Percentiles rank a stretch among this genome's conserved stretches.
Conservation (phyloP, 306 rosid species). For the Gastrolobium villosum region DNA sequence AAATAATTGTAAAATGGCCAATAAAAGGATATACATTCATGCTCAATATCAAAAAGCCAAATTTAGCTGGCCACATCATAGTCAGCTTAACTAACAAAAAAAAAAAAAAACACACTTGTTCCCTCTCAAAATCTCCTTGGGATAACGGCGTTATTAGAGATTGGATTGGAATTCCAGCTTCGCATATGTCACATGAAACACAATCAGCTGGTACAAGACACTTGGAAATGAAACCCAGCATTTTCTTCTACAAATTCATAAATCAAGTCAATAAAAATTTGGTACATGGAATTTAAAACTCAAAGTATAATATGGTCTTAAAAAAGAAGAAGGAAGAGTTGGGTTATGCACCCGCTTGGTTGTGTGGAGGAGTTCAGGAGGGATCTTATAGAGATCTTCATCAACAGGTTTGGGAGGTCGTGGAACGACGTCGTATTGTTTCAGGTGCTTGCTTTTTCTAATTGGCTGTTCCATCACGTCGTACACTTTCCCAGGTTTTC, state of each 20-base stretch:
- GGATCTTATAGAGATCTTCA: constrained; percentile 86
- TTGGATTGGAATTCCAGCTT: not conserved
- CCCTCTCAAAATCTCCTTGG: constrained; percentile 26
- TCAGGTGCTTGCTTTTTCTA: not conserved
- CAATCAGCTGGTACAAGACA: constrained; percentile 75
- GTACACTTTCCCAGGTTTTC: constrained; percentile 40
- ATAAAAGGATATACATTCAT: not conserved
- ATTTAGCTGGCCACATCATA: not conserved
- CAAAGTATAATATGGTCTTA: not conserved
- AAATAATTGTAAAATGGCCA: not conserved
- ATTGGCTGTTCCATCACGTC: constrained; percentile 54
- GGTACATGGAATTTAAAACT: not conserved
- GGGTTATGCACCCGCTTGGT: constrained; percentile 53
- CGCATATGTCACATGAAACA: constrained; percentile 50
- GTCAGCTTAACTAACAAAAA: not conserved
- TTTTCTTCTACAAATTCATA: constrained; percentile 60
- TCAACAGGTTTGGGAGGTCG: constrained; percentile 71
- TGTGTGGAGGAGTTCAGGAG: constrained; percentile 71
- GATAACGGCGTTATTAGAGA: not conserved
- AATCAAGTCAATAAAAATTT: not conserved
- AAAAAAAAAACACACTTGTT: not conserved
- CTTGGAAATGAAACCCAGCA: constrained; percentile 69
- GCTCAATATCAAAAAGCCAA: not conserved
- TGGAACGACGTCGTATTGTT: constrained; percentile 44
- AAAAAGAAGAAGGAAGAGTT: not conserved